Evolutionary conservation across 352 stramenopile species (phyloP), one percentile per base, ranked within the genome.

Genomic region (Phytophthora quininea): DNA sequence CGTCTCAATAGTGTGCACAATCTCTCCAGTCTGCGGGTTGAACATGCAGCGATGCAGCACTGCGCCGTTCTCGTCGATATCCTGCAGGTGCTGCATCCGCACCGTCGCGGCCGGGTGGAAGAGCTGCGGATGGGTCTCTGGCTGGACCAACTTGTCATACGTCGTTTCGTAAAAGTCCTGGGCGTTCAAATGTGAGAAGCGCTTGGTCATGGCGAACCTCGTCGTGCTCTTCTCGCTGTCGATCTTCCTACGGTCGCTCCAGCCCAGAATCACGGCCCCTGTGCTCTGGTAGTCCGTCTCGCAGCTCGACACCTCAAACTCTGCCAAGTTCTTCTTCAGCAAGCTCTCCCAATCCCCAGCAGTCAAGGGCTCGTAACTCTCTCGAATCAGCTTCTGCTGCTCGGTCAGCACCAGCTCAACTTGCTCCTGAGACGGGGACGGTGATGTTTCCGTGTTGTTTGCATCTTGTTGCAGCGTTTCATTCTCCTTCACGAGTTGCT

Each of bases 1-100:
- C 54, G 89, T 52, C 19, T 91, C 82, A 7, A 91, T 81, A 9
- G 68, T 73, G 38, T 76, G 62, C 58, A 79, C 71, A 8, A 86
- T 49, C 0, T 53, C 58, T n/a, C 71, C 71, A 0, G 72, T 82
- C 37, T 55, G 61, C n/a, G 72, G 72, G 10, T 82, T 83, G 38
- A 76, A 83, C 32, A 82, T 64, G 1, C 60, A 67, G 42, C 75
- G 75, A 38, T 75, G 69, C 29, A 83, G 38, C 48, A 84, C 69
- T 5, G 80, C 62, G 3, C 71, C 58, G 62, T 84, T 59, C 40
- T 84, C 53, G 46, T 74, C 67, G 19, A 82, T 64, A 3, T 71
- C 35, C 51, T 84, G 77, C 24, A 86, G 59, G 30, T 69, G 58
- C 11, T 76, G 69, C 30, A 77, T 68, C 64, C 67, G 42, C 19